Evolutionary conservation across 139 green algal genomes (phyloP).

Genomic region (Volvox africanus): DNA sequence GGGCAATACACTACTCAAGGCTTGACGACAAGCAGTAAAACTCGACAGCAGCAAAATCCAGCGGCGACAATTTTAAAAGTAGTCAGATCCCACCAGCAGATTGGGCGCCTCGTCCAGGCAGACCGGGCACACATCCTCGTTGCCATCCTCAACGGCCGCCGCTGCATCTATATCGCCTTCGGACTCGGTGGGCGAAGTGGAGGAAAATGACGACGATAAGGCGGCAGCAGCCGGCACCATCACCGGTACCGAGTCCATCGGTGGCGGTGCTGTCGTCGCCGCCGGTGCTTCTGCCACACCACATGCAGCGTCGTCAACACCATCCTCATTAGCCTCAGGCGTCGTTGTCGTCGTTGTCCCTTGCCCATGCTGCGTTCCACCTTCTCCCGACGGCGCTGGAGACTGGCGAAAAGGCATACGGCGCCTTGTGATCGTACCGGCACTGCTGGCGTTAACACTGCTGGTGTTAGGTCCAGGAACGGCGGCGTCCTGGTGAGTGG

Average conservation of each 20-base stretch:
- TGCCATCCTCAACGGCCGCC: neutral
- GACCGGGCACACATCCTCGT: constrained; percentile 60
- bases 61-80: neutral
- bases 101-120: constrained; percentile 60
- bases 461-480: too few relatives aligned
- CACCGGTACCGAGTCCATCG: too few relatives aligned
- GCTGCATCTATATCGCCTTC: neutral
- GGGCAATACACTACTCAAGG: too few relatives aligned
- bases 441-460: too few relatives aligned
- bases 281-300: neutral
- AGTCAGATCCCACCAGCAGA: constrained; percentile 16
- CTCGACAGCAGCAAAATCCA: neutral
- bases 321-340: too few relatives aligned
- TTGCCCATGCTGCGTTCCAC: too few relatives aligned
- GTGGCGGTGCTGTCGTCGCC: too few relatives aligned
- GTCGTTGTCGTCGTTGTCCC: neutral
- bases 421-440: too few relatives aligned
- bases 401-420: too few relatives aligned
- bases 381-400: too few relatives aligned
- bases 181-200: neutral
- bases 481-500: too few relatives aligned
- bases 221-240: neutral
- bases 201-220: neutral
- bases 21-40: neutral
- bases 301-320: neutral